Evolutionary conservation across 1,139 yeast genomes (phyloP), one percentile per base, ranked within the genome.

Genomic region (Tardiomyces depauwii): DNA sequence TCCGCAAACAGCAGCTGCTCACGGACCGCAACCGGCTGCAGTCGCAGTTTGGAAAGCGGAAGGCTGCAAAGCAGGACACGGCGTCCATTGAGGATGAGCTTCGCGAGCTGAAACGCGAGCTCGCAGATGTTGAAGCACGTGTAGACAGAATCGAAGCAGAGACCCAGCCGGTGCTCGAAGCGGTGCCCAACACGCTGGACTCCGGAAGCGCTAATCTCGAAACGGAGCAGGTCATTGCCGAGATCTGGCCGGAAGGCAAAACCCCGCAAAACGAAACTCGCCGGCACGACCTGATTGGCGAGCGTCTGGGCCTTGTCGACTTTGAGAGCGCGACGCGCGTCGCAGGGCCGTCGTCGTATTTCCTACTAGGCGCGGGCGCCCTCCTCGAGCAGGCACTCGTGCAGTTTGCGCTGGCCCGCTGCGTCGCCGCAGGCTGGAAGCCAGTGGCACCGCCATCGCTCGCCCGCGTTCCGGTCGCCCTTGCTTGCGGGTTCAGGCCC

Each of bases 401-500:
- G 1, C 91, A 84, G 53, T 88, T 81, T 61, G 82, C 93, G 0
- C 63, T 91, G 46, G 68, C 74, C 16, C 67, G 71, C 47, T 95
- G 96, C 2, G 70, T 86, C 40, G 57, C 65, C 40, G 62, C 70
- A 9, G 96, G 95, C 0, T 93, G 84, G 65, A 64, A 65, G 36
- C 74, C 82, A 74, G 78, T 82, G 12, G 65, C 78, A 9, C 96
- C 98, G 1, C 98, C 98, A 1, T 77, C 94, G 1, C 76, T 91
- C 21, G 95, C 89, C 1, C 77, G 85, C 52, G 71, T 77, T 19
- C 95, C 85, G 52, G 71, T 87, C 11, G 79, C 89, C 0, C 69
- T 73, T 52, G 96, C 96, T 0, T 93, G 98, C 68, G 99, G 99
- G 0, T 93, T 89, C 66, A 80, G 82, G 59, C 99, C 99, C 10